Base-by-base conservation (phyloP, 2,329 filamentous ascomycete genomes). In the Rosellinia necatrix region DNA sequence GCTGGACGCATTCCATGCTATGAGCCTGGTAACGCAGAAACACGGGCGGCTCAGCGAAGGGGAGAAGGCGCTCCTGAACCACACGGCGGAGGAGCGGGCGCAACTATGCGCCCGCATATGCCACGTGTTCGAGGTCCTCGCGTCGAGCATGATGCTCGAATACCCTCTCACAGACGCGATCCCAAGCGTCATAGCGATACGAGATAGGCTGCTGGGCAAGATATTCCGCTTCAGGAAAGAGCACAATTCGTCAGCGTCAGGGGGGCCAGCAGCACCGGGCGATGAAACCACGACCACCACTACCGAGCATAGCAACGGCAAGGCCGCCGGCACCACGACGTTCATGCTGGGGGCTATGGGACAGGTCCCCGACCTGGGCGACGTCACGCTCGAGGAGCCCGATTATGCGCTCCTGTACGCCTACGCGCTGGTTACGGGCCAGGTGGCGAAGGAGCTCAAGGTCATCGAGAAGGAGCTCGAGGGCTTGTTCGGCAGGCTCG, bases 391-490 rank as follows among this genome's bases (percentile, higher is more conserved):
- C 1, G 86, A 85, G 61, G 89, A 92, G 70, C 83, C 85, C 60
- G 94, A 99, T 70, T 97, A 94, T 71, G 92, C 93, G 61, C 76
- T 97, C 63, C 75, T 97, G 38, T 99, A 97, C 75, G 92, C 93
- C 15, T 99, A 96, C 75, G 91, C 84, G 2, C 75, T 89, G 40
- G 84, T 89, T 43, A 88, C 86, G 6, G 81, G 83, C 38, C 85
- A 88, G 71, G 80, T 89, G 19, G 84, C 84, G 1, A 83, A 85
- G 51, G 86, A 88, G 72, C 73, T 89, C 40, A 78, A 80, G 68
- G 78, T 78, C 37, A 81, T 87, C 21, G 80, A 83, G 63, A 76
- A 71, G 58, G 85, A 87, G 69, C 78, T 89, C 48, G 85, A 88
- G 70, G 76, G 74, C 0, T 63, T 89, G 27, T 88, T 86, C 75